Conservation (phyloP, 768 basidiomycete genomes). For the Leucosporidium creatinivorum region DNA sequence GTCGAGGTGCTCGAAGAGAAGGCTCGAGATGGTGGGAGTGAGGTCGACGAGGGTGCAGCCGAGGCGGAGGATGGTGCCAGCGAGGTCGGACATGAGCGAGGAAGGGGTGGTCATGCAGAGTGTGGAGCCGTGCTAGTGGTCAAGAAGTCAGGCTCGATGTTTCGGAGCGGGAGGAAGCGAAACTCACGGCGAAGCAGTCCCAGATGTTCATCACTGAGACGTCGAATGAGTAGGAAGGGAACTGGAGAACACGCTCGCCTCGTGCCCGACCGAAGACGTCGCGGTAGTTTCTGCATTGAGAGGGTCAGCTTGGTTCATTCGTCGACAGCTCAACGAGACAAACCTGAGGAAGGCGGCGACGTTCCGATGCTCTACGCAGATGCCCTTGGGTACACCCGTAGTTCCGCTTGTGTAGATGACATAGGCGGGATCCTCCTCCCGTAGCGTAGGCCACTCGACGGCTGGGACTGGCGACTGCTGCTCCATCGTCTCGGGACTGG, state of each 20-base stretch:
- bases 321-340: neutral
- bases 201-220: slow-evolving; percentile 32
- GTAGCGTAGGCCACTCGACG: neutral
- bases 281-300: slow-evolving; percentile 20
- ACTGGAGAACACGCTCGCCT: slow-evolving; percentile 29
- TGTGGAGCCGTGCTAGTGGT: slow-evolving; percentile 23
- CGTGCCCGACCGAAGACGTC: slow-evolving; percentile 27
- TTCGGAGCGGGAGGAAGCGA: neutral
- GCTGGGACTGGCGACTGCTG: neutral
- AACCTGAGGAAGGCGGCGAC: slow-evolving; percentile 20
- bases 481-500: neutral
- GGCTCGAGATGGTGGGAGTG: slow-evolving; percentile 24
- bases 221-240: slow-evolving; percentile 29
- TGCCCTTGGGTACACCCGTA: slow-evolving; percentile 29
- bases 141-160: neutral
- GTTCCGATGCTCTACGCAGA: slow-evolving; percentile 26
- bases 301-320: neutral
- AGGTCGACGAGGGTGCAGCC: slow-evolving; percentile 30
- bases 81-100: slow-evolving; percentile 29
- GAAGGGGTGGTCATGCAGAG: slow-evolving; percentile 25
- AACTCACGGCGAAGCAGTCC: slow-evolving; percentile 24
- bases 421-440: slow-evolving; percentile 15
- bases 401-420: slow-evolving; percentile 31
- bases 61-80: slow-evolving; percentile 21
- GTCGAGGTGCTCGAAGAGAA: slow-evolving; percentile 27